Base-by-base conservation (phyloP, 768 basidiomycete genomes). In the Leccinum pellstonianum region DNA sequence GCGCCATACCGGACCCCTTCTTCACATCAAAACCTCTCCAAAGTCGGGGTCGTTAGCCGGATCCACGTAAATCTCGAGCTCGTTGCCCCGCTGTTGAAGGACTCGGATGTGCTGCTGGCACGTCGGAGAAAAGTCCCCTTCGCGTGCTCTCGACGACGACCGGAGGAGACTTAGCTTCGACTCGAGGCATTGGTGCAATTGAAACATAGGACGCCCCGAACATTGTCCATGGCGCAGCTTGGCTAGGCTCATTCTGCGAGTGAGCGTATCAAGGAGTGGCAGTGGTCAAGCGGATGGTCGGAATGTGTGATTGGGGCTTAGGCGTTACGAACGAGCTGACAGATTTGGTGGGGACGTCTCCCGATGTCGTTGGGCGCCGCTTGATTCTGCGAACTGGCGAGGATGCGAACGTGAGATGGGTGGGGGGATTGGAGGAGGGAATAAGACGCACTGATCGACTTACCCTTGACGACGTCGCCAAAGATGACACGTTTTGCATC, bases 1-100 rank as follows among this genome's bases (percentile, higher is more conserved):
- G 69, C 2, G 74, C 86, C 0, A 78, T 77, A 1, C 90, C 75
- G 1, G 83, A 84, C 77, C 85, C 85, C 81, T 89, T 90, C 81
- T 87, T 88, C 38, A 91, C 70, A 91, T 79, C 21, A 88, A 69
- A 19, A 91, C 83, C 63, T 90, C 88, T 5, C 82, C 86, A 35
- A 86, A 76, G 21, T 88, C 88, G 0, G 84, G 82, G 64, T 89
- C 87, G 23, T 80, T 75, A 0, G 79, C 74, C 1, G 86, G 83
- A 62, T 91, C 90, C 9, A 91, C 86, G 59, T 78, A 81, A 50
- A 91, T 89, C 63, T 91, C 89, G 65, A 89, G 86, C 1, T 83
- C 84, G 7, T 75, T 19, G 73, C 72, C 3, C 75, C 75, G 31
- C 68, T 61, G 56, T 66, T 43, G 15, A 10, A 23, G 21, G 21